Base-by-base conservation (phyloP, 1,139 yeast species). In the Lodderomyces beijingensis region DNA sequence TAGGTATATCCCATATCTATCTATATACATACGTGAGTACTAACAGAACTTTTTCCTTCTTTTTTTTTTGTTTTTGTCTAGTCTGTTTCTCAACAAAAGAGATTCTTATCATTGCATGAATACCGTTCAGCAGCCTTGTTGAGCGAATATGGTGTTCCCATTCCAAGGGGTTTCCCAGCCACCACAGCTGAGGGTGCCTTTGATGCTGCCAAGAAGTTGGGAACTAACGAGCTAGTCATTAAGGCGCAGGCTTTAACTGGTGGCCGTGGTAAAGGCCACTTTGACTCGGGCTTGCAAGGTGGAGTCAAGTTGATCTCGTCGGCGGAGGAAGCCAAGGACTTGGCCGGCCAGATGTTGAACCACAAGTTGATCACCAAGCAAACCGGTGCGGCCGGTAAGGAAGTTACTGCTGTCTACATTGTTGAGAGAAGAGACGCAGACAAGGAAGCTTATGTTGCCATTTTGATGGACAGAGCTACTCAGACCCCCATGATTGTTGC, bases 231-330 rank as follows among this genome's bases (percentile, higher is more conserved):
- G 50, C 71, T 91, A 67, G 97, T 91, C 46, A 77, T 91, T 62
- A 91, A 91, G 74, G 98, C 98, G 40, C 99, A 91, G 70, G 97
- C 95, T 34, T 76, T 93, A 55, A 89, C 98, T 41, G 99, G 99
- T 68, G 99, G 99, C 57, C 83, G 99, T 67, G 99, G 99, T 69
- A 91, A 91, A 65, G 99, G 99, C 45, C 89, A 86, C 65, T 89
- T 91, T 50, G 96, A 88, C 67, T 80, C 80, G 51, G 98, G 98
- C 32, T 78, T 87, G 59, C 82, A 89, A 68, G 95, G 97, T 38
- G 99, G 99, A 70, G 96, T 91, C 57, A 83, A 87, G 67, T 74
- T 91, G 63, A 85, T 87, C 51, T 72, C 81, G 40, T 73, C 93
- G 36, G 81, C 96, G 31, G 82, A 82, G 53, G 93, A 91, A 67